phyloP scores from a whole-genome alignment of 768 basidiomycete species.

The Suillus luteus region DNA sequence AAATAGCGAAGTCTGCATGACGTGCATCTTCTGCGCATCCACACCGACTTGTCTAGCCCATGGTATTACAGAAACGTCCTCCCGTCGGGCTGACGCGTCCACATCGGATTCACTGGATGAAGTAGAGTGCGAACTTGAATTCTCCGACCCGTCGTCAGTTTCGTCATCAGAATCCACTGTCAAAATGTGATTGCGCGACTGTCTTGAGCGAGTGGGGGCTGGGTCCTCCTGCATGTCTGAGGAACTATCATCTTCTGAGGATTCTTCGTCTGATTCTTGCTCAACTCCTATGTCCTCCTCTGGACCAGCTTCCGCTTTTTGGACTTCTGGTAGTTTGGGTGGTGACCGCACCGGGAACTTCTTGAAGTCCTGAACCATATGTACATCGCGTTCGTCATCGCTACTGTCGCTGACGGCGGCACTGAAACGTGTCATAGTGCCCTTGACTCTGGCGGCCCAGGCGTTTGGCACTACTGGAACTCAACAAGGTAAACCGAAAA shows the following conservation, averaged over 20 bases:
- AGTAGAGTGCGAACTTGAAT: constrained; percentile 37
- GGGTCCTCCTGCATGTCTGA: constrained; percentile 57
- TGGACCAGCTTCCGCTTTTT: constrained; percentile 31
- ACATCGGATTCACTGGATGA: constrained; percentile 27
- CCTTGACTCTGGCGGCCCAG: constrained; percentile 9
- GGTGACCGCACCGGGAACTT: constrained; percentile 19
- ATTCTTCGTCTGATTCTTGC: constrained; percentile 40
- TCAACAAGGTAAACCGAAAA: constrained; percentile 25
- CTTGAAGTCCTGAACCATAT: constrained; percentile 30
- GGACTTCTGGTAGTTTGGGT: constrained; percentile 31
- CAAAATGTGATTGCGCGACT: constrained; percentile 45
- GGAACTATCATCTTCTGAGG: constrained; percentile 36
- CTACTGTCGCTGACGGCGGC: constrained; percentile 61
- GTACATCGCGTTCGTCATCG: constrained; percentile 49
- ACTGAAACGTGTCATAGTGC: constrained; percentile 66
- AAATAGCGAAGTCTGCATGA: constrained; percentile 92
- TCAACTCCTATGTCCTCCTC: constrained; percentile 33
- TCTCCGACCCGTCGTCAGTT: constrained; percentile 45
- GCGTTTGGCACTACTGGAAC: constrained; percentile 3
- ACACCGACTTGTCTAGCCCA: constrained; percentile 76
- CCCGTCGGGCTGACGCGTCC: constrained; percentile 23
- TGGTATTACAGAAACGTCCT: constrained; percentile 57
- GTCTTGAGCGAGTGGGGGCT: constrained; percentile 26
- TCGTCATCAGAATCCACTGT: constrained; percentile 59
- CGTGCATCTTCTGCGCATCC: constrained; percentile 87